Conservation (phyloP, 768 basidiomycete genomes). For the Amyloporia xantha region DNA sequence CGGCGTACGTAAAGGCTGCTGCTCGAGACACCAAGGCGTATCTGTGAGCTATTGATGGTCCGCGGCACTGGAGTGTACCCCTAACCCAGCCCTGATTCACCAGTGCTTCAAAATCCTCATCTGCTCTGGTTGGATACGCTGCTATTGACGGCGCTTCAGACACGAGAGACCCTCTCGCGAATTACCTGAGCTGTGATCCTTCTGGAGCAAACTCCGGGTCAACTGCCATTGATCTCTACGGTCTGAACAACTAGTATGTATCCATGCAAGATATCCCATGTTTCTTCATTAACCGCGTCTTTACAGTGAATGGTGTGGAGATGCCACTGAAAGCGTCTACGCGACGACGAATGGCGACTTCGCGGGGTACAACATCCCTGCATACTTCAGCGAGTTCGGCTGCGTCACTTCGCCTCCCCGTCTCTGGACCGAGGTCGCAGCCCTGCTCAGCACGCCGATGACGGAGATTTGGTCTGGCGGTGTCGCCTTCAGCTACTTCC, state of each 20-base stretch:
- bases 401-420: slow-evolving; percentile 58
- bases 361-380: slow-evolving; percentile 64
- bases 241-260: slow-evolving; percentile 80
- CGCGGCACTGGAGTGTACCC: too few species aligned
- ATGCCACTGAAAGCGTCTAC: slow-evolving; percentile 50
- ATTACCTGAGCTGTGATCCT: slow-evolving; percentile 75
- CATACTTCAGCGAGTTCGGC: slow-evolving; percentile 89
- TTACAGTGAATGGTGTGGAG: slow-evolving; percentile 76
- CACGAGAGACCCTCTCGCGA: slow-evolving; percentile 63
- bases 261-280: too few species aligned
- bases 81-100: too few species aligned
- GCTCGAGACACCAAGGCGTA: slow-evolving; percentile 85
- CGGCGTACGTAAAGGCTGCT: slow-evolving; percentile 85
- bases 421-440: slow-evolving; percentile 73
- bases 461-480: slow-evolving; percentile 83
- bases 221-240: slow-evolving; percentile 77
- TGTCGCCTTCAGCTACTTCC: slow-evolving; percentile 87
- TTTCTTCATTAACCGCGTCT: slow-evolving; percentile 7
- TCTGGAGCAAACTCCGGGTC: slow-evolving; percentile 43
- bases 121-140: slow-evolving; percentile 76
- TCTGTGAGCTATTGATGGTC: slow-evolving; percentile 43
- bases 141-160: slow-evolving; percentile 66
- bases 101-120: slow-evolving; percentile 58
- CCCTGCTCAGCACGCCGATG: slow-evolving; percentile 70
- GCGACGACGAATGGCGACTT: slow-evolving; percentile 47